Percentiles rank a stretch among this genome's conserved stretches.
These are phyloP conservation scores for Fraxinus platypoda DNA, from an alignment of 305 asterid genomes.

Conservation along the genomic window DNA sequence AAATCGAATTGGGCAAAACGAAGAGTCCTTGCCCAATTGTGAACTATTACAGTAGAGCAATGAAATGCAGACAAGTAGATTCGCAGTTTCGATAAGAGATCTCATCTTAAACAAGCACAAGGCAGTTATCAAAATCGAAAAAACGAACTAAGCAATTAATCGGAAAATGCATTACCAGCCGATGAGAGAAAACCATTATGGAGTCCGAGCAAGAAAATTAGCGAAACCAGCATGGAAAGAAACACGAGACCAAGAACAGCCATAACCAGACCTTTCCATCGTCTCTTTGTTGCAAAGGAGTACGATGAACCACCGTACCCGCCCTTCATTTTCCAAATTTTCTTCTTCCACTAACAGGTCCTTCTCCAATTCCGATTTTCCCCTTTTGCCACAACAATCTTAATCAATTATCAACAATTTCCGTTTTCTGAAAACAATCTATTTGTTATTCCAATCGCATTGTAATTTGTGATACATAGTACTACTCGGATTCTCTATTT, in stretches of 20 bases:
- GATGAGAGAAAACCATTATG: slow-evolving; percentile 66
- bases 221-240: slow-evolving; percentile 90
- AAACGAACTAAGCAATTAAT: neutral
- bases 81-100: slow-evolving; percentile 30
- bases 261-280: slow-evolving; percentile 78
- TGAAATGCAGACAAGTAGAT: slow-evolving; percentile 11
- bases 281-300: slow-evolving; percentile 66
- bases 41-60: neutral
- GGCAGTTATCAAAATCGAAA: neutral
- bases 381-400: slow-evolving; percentile 19
- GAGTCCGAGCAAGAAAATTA: slow-evolving; percentile 79
- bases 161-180: slow-evolving; percentile 41
- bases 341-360: slow-evolving; percentile 31
- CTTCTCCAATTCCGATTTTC: slow-evolving; percentile 9
- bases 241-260: slow-evolving; percentile 78
- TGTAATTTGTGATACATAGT: slow-evolving; percentile 1
- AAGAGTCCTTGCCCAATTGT: slow-evolving; percentile 24
- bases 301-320: slow-evolving; percentile 49
- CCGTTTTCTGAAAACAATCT: slow-evolving; percentile 14
- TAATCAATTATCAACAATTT: neutral
- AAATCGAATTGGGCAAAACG: slow-evolving; percentile 9
- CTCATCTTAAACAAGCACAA: slow-evolving; percentile 20
- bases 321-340: slow-evolving; percentile 42
- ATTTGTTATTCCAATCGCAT: slow-evolving; percentile 14
- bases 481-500: neutral